These are phyloP conservation scores for Tubosaeta sp. DNA, from an alignment of 768 basidiomycete species.

Conservation along the genomic window DNA sequence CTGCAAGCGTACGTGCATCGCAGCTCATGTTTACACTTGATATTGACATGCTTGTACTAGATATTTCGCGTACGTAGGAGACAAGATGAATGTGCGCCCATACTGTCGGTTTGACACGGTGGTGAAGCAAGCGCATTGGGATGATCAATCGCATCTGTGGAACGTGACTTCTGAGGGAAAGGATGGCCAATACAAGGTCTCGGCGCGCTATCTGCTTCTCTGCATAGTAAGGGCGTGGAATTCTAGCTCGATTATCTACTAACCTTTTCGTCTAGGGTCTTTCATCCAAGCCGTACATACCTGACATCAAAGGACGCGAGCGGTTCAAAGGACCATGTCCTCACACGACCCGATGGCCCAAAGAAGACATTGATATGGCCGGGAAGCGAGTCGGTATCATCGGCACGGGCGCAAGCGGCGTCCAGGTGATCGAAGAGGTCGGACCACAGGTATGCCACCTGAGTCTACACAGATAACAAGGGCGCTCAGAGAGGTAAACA, in stretches of 20 bases:
- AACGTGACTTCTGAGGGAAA: conserved; percentile 9
- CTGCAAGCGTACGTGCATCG: conserved; percentile 7
- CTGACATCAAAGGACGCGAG: conserved; percentile 10
- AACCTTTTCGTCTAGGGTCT: neutral
- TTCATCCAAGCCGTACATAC: conserved; percentile 8
- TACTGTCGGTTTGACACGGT: conserved; percentile 12
- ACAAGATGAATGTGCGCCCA: conserved; percentile 10
- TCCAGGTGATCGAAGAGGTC: conserved; percentile 12
- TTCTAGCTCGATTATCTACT: neutral
- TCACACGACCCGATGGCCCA: conserved; percentile 13
- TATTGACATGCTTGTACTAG: neutral
- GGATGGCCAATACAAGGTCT: neutral
- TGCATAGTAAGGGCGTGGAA: conserved; percentile 3
- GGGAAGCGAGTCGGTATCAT: conserved; percentile 12
- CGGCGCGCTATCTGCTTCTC: conserved; percentile 5
- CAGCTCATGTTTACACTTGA: too few relatives aligned
- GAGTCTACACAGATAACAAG: neutral
- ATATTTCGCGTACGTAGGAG: conserved; percentile 8
- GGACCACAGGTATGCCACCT: conserved; percentile 8
- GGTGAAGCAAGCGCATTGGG: conserved; percentile 12
- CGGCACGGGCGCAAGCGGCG: conserved; percentile 13
- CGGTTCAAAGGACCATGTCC: conserved; percentile 6
- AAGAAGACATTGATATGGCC: conserved; percentile 2
- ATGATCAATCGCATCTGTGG: conserved; percentile 12
- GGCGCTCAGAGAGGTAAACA: neutral